Conservation (phyloP, 164 flowering plant genomes). For the Platanus orientalis region DNA sequence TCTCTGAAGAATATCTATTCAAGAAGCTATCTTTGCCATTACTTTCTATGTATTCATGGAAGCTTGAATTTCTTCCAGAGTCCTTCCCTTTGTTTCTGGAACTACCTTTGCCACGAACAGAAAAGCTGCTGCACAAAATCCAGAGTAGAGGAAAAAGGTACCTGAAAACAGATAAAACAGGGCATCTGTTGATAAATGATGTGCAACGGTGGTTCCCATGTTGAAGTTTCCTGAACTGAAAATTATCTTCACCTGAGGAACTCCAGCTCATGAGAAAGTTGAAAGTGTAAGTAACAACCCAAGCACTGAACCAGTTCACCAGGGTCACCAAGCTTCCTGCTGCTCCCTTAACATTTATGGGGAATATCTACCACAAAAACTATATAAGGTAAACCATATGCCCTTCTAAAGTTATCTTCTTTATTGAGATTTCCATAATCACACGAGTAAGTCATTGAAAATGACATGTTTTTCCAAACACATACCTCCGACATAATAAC, state of each 20-base stretch:
- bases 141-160: slow-evolving; percentile 45
- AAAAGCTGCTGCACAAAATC: slow-evolving; percentile 28
- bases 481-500: slow-evolving; percentile 76
- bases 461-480: no score
- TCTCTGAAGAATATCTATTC: no score
- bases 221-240: background rate
- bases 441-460: no score
- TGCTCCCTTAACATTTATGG: slow-evolving; percentile 49
- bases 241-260: slow-evolving; percentile 28
- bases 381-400: no score
- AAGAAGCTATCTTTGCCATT: no score
- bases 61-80: slow-evolving; percentile 58
- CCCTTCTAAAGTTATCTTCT: no score
- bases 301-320: slow-evolving; percentile 59
- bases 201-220: background rate
- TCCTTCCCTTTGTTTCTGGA: slow-evolving; percentile 71
- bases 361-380: slow-evolving; percentile 39
- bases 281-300: slow-evolving; percentile 50
- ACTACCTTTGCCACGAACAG: slow-evolving; percentile 54
- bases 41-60: slow-evolving; percentile 24
- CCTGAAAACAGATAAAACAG: slow-evolving; percentile 28
- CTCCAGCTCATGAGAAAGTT: slow-evolving; percentile 64
- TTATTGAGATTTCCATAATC: no score
- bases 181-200: background rate
- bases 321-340: slow-evolving; percentile 61